These are phyloP conservation scores for Cyberlindnera xylosilytica DNA, from an alignment of 805 yeast genomes.

Conservation along the genomic window DNA sequence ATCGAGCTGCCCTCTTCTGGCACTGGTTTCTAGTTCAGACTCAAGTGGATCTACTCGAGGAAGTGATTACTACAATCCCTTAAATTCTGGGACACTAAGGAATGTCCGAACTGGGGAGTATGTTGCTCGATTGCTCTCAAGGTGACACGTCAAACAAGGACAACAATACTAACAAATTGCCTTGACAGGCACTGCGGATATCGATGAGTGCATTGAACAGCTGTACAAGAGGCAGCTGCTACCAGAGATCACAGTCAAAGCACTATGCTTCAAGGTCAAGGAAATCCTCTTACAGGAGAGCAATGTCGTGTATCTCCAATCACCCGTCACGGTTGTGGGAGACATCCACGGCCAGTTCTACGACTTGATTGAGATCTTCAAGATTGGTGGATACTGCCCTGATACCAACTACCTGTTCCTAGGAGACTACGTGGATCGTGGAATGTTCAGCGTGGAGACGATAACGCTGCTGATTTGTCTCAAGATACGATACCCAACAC, in stretches of 20 bases:
- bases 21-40: too few species aligned
- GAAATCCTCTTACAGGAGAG: conserved; percentile 77
- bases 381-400: conserved; percentile 91
- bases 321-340: conserved; percentile 95
- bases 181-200: conserved; percentile 33
- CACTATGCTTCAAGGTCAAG: conserved; percentile 77
- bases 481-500: conserved; percentile 81
- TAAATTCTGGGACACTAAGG: too few species aligned
- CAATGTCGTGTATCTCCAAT: conserved; percentile 76
- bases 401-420: conserved; percentile 88
- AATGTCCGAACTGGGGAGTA: not conserved
- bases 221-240: conserved; percentile 61
- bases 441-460: conserved; percentile 91
- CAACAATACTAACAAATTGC: not conserved
- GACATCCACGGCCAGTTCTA: conserved; percentile 98
- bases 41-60: too few species aligned
- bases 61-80: too few species aligned
- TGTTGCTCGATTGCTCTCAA: not conserved
- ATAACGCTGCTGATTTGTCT: conserved; percentile 77
- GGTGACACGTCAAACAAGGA: too few species aligned
- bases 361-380: conserved; percentile 87
- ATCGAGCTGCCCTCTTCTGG: too few species aligned
- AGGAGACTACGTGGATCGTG: conserved; percentile 97
- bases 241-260: conserved; percentile 67
- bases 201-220: conserved; percentile 70